Conservation (phyloP, 805 yeast genomes). For the Candida jianshihensis region DNA sequence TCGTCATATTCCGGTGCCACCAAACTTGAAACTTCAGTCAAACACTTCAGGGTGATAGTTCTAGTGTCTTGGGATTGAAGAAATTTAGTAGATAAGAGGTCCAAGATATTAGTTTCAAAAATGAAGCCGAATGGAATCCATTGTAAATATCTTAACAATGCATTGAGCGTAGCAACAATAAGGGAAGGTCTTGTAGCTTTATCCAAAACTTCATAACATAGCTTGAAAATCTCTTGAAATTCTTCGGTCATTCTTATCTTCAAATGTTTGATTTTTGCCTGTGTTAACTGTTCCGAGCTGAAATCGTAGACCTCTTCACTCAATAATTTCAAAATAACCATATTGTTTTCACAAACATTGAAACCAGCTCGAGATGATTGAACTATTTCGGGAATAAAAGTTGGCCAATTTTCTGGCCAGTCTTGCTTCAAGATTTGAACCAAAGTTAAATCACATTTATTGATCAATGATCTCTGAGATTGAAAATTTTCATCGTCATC, state of each 20-base stretch:
- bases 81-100: conserved; percentile 66
- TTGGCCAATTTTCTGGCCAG: conserved; percentile 99
- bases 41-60: conserved; percentile 79
- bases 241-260: conserved; percentile 83
- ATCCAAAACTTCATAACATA: conserved; percentile 90
- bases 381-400: conserved; percentile 89
- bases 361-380: conserved; percentile 75
- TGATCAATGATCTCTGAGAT: conserved; percentile 73
- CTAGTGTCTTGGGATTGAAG: conserved; percentile 74
- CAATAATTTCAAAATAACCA: conserved; percentile 81
- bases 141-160: conserved; percentile 77
- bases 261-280: conserved; percentile 80
- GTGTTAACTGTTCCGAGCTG: conserved; percentile 95
- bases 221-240: conserved; percentile 85
- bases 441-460: conserved; percentile 87
- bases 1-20: conserved; percentile 46
- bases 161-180: conserved; percentile 75
- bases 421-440: conserved; percentile 95
- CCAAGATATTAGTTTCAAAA: conserved; percentile 79
- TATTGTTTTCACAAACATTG: conserved; percentile 95
- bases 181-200: conserved; percentile 81
- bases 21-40: conserved; percentile 82
- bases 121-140: conserved; percentile 93
- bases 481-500: conserved; percentile 71
- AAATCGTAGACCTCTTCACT: conserved; percentile 96